These are phyloP conservation scores for Ceriops zippeliana DNA, from an alignment of 345 rosid genomes.

Conservation along the genomic window DNA sequence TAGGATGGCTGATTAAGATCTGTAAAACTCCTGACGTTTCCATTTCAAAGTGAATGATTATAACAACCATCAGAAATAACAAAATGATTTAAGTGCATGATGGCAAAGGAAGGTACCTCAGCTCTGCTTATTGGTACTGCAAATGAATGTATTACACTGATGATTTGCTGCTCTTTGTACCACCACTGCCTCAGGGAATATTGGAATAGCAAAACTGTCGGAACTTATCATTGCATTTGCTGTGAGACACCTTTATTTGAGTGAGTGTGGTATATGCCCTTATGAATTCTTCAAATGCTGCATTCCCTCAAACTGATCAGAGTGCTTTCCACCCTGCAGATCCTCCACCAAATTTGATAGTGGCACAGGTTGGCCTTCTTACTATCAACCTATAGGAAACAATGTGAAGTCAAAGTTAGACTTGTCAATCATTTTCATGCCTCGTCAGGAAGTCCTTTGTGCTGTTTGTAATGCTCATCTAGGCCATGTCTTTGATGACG, in stretches of 20 bases:
- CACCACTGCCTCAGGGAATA: constrained; percentile 49
- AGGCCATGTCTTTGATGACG: constrained; percentile 85
- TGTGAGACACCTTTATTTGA: constrained; percentile 77
- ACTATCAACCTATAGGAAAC: constrained; percentile 62
- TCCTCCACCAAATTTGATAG: constrained; percentile 93
- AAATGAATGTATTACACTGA: no score
- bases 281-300: background rate
- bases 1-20: no score
- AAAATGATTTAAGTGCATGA: no score
- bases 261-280: constrained; percentile 34
- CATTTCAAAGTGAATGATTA: no score
- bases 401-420: constrained; percentile 72
- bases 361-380: constrained; percentile 98
- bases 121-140: no score
- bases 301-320: constrained; percentile 2
- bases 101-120: no score
- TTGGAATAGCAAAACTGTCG: constrained; percentile 75
- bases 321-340: constrained; percentile 32
- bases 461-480: constrained; percentile 73
- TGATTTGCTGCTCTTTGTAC: no score
- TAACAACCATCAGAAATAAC: no score
- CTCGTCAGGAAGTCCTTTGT: constrained; percentile 75
- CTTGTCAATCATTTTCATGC: constrained; percentile 83
- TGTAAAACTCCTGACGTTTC: no score
- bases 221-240: constrained; percentile 83